Conservation (phyloP, 75 land plant species). For the Pinus albicaulis region DNA sequence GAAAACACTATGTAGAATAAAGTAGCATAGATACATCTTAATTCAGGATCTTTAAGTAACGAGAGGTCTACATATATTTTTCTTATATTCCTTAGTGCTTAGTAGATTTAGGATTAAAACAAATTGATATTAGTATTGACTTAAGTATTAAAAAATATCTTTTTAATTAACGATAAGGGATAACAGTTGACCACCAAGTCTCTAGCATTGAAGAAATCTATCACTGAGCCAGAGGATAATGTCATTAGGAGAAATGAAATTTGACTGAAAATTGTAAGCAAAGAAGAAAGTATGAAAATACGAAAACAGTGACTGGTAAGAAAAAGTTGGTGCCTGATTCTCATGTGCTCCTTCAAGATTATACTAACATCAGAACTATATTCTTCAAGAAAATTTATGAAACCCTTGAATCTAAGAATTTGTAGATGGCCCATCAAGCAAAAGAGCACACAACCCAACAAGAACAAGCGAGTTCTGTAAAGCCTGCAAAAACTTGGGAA, state of each 20-base stretch:
- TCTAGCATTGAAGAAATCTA: conserved; percentile 64
- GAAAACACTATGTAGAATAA: too few species aligned
- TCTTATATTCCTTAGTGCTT: too few species aligned
- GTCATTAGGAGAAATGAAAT: conserved; percentile 50
- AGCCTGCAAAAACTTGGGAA: conserved; percentile 64
- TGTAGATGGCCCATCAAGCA: conserved; percentile 71
- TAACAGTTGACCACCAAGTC: conserved; percentile 45
- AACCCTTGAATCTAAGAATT: conserved; percentile 57
- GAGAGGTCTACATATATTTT: too few species aligned
- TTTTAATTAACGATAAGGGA: background rate
- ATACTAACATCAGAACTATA: conserved; percentile 19
- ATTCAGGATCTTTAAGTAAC: too few species aligned
- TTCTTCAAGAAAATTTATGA: conserved; percentile 41
- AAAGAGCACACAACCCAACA: conserved; percentile 67
- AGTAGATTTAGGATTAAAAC: too few species aligned
- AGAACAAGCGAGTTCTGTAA: conserved; percentile 53
- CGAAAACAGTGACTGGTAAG: conserved; percentile 67
- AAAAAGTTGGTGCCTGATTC: conserved; percentile 58
- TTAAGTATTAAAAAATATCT: too few species aligned
- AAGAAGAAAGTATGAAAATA: conserved; percentile 42
- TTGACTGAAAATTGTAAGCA: conserved; percentile 60
- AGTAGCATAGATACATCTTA: too few species aligned
- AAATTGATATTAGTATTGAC: too few species aligned
- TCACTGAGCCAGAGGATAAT: conserved; percentile 24
- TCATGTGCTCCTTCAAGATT: conserved; percentile 53